Conservation (phyloP, 495 filamentous ascomycete genomes). For the Aspergillus conjunctus region DNA sequence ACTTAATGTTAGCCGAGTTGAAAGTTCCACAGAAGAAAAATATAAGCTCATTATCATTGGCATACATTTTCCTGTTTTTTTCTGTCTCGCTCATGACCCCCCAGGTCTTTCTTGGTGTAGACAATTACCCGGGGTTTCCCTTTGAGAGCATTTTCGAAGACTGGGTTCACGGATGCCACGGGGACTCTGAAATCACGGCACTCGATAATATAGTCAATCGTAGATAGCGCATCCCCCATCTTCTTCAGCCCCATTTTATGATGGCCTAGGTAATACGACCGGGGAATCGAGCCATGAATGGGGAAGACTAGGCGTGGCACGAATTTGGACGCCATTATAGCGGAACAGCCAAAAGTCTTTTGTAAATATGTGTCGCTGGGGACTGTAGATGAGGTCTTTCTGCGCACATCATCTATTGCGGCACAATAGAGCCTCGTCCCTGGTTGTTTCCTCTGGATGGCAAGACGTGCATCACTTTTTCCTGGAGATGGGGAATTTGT, state of each 20-base stretch:
- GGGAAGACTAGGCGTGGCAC: conserved; percentile 73
- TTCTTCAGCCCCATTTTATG: conserved; percentile 79
- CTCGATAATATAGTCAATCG: conserved; percentile 88
- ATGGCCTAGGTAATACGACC: conserved; percentile 97
- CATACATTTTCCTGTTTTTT: conserved; percentile 36
- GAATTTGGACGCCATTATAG: conserved; percentile 54
- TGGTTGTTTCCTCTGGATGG: not conserved
- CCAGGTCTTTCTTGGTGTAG: conserved; percentile 89
- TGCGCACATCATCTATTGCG: conserved; percentile 13
- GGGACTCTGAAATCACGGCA: conserved; percentile 93
- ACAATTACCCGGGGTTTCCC: conserved; percentile 73
- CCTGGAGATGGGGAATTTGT: not conserved
- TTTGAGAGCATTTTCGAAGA: conserved; percentile 77
- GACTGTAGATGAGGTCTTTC: conserved; percentile 1
- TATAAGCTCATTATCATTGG: conserved; percentile 12
- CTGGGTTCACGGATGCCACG: conserved; percentile 82
- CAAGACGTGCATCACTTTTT: not conserved
- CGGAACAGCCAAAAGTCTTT: not conserved
- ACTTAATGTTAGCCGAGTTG: not conserved
- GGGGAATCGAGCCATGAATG: conserved; percentile 67
- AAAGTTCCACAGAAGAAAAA: no score
- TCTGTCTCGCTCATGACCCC: conserved; percentile 37
- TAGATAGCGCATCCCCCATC: conserved; percentile 81
- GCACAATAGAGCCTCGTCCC: not conserved
- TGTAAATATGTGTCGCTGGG: not conserved